phyloP scores from a whole-genome alignment of 148 eudicot genomes.

The Rhododendron mucronatum region DNA sequence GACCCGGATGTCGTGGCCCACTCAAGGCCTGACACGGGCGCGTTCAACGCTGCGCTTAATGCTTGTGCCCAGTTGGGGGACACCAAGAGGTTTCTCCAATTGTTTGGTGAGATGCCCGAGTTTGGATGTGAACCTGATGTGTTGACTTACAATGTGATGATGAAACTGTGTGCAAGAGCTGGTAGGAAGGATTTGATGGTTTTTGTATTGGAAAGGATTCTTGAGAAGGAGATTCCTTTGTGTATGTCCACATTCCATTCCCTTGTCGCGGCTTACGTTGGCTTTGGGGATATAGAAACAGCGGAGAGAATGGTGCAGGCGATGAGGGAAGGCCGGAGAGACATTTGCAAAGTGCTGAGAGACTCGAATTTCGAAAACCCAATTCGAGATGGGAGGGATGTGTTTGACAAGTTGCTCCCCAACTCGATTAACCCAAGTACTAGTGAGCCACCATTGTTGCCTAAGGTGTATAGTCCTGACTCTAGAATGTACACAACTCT shows the following conservation, averaged over 20 bases:
- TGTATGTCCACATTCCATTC: conserved; percentile 87
- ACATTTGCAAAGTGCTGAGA: conserved; percentile 60
- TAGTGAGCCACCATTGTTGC: conserved; percentile 58
- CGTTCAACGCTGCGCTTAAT: conserved; percentile 80
- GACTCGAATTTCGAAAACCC: conserved; percentile 23
- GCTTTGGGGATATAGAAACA: conserved; percentile 71
- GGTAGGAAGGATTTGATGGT: conserved; percentile 78
- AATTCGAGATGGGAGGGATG: conserved; percentile 8
- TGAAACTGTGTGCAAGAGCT: conserved; percentile 69
- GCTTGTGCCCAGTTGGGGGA: conserved; percentile 86
- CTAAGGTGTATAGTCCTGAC: conserved; percentile 46
- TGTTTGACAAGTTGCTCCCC: conserved; percentile 62
- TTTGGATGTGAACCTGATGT: conserved; percentile 66
- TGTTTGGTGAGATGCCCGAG: conserved; percentile 78
- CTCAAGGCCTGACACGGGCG: conserved; percentile 72
- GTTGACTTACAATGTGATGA: conserved; percentile 80
- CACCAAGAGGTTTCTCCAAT: conserved; percentile 39
- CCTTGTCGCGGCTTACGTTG: conserved; percentile 89
- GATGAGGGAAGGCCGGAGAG: conserved; percentile 77
- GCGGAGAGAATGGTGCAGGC: conserved; percentile 85
- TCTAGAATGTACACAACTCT: conserved; percentile 84
- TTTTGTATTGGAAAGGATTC: conserved; percentile 61
- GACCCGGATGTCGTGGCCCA: conserved; percentile 33
- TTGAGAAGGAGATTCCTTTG: conserved; percentile 47
- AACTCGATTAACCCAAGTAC: conserved; percentile 17